Evolutionary conservation across 768 basidiomycete genomes (phyloP).

Genomic region (Tylopilus intermedius): DNA sequence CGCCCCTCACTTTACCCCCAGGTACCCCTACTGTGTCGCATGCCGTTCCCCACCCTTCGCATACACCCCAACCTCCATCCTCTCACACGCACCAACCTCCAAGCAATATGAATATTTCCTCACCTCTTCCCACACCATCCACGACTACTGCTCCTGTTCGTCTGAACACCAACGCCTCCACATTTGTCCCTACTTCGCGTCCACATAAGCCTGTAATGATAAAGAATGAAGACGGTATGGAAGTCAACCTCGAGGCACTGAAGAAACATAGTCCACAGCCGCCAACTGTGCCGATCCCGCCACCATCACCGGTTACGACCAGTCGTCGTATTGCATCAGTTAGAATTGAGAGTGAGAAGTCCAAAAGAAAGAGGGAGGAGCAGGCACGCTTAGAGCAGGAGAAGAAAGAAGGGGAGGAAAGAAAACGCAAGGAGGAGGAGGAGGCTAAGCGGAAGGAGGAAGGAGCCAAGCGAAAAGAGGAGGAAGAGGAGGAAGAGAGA

Average conservation of each 20-base stretch:
- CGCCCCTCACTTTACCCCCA: conserved; percentile 49
- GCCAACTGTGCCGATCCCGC: conserved; percentile 36
- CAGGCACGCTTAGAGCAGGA: conserved; percentile 39
- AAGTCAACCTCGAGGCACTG: conserved; percentile 55
- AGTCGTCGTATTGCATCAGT: conserved; percentile 35
- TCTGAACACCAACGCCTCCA: conserved; percentile 57
- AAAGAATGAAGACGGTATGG: conserved; percentile 60
- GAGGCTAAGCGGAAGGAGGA: conserved; percentile 38
- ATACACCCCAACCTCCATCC: conserved; percentile 46
- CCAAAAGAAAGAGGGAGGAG: conserved; percentile 45
- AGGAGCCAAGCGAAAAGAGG: conserved; percentile 38
- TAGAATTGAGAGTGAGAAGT: conserved; percentile 62
- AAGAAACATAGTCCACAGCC: conserved; percentile 44
- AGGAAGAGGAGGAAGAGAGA: conserved; percentile 44
- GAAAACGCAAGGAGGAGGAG: conserved; percentile 40
- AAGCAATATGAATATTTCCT: conserved; percentile 43
- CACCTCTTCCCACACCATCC: conserved; percentile 67
- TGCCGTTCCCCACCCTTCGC: conserved; percentile 43
- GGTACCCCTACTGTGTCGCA: conserved; percentile 67
- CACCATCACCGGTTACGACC: conserved; percentile 29
- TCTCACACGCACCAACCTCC: conserved; percentile 40
- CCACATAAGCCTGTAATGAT: conserved; percentile 46
- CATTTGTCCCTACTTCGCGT: conserved; percentile 58
- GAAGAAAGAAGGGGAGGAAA: conserved; percentile 35
- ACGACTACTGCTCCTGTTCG: conserved; percentile 37